Percentiles rank a stretch among this genome's conserved stretches.
phyloP scores from a whole-genome alignment of 306 rosid species.

The Bauhinia variegata region DNA sequence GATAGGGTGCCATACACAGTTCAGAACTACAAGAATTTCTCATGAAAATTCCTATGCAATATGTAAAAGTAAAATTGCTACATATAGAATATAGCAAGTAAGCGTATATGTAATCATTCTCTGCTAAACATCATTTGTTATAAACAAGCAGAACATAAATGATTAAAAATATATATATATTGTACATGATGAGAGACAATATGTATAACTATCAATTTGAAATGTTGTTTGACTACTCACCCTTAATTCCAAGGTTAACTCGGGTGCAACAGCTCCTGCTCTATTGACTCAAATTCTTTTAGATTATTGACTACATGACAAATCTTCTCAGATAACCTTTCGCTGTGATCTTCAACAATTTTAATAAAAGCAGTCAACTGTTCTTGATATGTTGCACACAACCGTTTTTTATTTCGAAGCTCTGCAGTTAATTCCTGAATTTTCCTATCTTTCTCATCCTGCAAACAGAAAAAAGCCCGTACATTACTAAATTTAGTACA shows the following conservation, averaged over 20 bases:
- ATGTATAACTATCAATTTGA: neutral
- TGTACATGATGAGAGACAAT: constrained; percentile 4
- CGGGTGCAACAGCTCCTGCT: constrained; percentile 58
- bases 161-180: neutral
- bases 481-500: neutral
- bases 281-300: constrained; percentile 75
- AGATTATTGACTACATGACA: constrained; percentile 70
- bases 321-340: constrained; percentile 69
- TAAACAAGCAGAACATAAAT: neutral
- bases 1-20: neutral
- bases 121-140: neutral
- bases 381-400: constrained; percentile 79
- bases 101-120: neutral
- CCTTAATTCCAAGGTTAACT: constrained; percentile 45
- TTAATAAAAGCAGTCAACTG: constrained; percentile 71
- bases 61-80: neutral
- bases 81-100: neutral
- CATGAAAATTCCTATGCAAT: neutral
- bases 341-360: constrained; percentile 81
- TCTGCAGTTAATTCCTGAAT: constrained; percentile 88
- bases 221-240: constrained; percentile 42
- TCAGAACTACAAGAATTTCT: neutral
- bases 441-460: constrained; percentile 94
- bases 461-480: constrained; percentile 21
- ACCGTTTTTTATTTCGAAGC: constrained; percentile 82